Conservation (phyloP, 176 grass and related monocot genomes). For the Zoysia pacifica region DNA sequence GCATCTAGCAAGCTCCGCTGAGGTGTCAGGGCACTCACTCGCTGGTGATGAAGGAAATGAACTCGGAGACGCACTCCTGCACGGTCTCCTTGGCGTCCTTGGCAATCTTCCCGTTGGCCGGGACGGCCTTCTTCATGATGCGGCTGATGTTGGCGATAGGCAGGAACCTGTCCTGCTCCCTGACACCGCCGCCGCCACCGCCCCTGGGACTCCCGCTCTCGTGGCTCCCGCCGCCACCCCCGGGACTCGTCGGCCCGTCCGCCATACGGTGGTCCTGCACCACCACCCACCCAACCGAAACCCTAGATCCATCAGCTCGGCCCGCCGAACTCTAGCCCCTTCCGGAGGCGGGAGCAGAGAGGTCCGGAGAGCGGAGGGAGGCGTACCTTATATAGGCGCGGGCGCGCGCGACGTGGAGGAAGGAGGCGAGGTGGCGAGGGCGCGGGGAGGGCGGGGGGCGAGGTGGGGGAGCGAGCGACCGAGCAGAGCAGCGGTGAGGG, state of each 20-base stretch:
- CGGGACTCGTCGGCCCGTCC: conserved; percentile 56
- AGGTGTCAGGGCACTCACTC: conserved; percentile 46
- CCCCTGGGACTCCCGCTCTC: conserved; percentile 45
- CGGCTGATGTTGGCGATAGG: conserved; percentile 83
- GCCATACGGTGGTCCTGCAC: conserved; percentile 39
- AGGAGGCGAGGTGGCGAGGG: conserved; percentile 39
- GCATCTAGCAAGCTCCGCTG: background rate
- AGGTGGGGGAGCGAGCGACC: conserved; percentile 19
- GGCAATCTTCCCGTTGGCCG: conserved; percentile 76
- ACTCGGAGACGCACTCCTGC: conserved; percentile 88
- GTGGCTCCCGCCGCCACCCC: conserved; percentile 48
- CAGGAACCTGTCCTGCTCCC: conserved; percentile 82
- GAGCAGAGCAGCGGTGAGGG: conserved; percentile 37
- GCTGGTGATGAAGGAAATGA: conserved; percentile 88
- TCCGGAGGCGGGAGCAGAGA: background rate
- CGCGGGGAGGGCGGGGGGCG: background rate
- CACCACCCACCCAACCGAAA: conserved; percentile 23
- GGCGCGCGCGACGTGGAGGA: conserved; percentile 38
- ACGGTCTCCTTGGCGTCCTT: conserved; percentile 85
- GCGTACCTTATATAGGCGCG: conserved; percentile 57
- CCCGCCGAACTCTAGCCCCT: conserved; percentile 17
- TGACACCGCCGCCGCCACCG: conserved; percentile 45
- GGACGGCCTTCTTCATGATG: conserved; percentile 92
- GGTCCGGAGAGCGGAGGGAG: background rate
- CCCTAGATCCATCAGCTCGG: conserved; percentile 58